These are phyloP conservation scores for Picea glauca DNA, from an alignment of 75 land plant genomes.

Conservation along the genomic window DNA sequence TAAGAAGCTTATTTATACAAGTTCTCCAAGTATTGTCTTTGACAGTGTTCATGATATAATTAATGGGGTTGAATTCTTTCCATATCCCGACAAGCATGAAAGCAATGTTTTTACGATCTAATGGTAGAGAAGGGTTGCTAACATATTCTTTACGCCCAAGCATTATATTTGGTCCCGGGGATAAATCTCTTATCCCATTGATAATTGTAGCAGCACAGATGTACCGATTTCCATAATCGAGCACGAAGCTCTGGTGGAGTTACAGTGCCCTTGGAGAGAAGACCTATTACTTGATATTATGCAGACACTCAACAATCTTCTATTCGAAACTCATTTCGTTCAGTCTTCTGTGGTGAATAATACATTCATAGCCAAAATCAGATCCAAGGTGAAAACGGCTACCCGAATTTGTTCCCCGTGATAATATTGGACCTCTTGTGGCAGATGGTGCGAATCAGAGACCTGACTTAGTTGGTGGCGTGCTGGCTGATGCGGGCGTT, in stretches of 20 bases:
- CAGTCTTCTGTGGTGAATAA: constrained; percentile 51
- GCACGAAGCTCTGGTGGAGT: constrained; percentile 56
- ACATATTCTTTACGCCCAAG: constrained; percentile 96
- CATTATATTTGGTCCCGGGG: constrained; percentile 38
- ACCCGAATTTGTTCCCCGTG: too few species aligned
- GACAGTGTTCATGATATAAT: too few species aligned
- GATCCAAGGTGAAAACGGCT: constrained; percentile 54
- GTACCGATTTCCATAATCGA: constrained; percentile 64
- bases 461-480: too few species aligned
- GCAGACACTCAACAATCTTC: constrained; percentile 39
- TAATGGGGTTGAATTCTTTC: constrained; percentile 21
- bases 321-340: constrained; percentile 48
- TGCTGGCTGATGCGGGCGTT: too few species aligned
- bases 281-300: constrained; percentile 61
- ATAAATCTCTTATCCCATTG: constrained; percentile 61
- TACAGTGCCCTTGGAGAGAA: constrained; percentile 61
- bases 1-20: too few species aligned
- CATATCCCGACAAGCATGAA: constrained; percentile 91
- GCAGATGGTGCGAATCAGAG: too few species aligned
- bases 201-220: constrained; percentile 13
- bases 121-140: constrained; percentile 75
- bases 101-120: constrained; percentile 70
- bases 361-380: constrained; percentile 38
- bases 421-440: too few species aligned
- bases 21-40: too few species aligned